Evolutionary conservation across 768 basidiomycete species (phyloP).

Genomic region (Tricholoma furcatifolium): DNA sequence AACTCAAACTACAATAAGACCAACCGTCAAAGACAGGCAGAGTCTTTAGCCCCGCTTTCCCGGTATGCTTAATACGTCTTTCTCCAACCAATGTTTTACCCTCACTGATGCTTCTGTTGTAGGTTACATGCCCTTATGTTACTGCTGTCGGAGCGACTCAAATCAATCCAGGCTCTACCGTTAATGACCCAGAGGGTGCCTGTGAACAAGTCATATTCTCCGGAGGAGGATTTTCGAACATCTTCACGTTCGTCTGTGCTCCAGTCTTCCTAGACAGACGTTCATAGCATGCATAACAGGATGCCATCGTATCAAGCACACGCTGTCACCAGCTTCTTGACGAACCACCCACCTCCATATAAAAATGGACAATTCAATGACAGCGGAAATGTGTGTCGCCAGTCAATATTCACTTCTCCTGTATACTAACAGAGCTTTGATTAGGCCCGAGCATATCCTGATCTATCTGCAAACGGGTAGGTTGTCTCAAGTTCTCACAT

Average conservation of each 20-base stretch:
- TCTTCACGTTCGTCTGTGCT: constrained; percentile 29
- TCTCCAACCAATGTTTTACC: neutral
- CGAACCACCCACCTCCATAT: constrained; percentile 38
- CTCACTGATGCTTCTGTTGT: neutral
- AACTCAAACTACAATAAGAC: constrained; percentile 13
- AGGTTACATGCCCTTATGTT: constrained; percentile 47
- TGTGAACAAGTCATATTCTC: constrained; percentile 47
- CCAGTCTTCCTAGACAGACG: neutral
- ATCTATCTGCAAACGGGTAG: constrained; percentile 48
- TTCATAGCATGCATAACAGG: constrained; percentile 17
- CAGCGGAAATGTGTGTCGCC: constrained; percentile 32
- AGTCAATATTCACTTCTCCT: neutral
- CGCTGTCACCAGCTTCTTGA: constrained; percentile 40
- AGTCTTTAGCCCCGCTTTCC: constrained; percentile 26
- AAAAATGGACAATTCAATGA: constrained; percentile 43
- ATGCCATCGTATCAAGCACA: constrained; percentile 45
- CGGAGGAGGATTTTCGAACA: constrained; percentile 51
- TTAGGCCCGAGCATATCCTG: constrained; percentile 49
- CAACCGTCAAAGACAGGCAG: constrained; percentile 21
- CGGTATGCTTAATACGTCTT: constrained; percentile 12
- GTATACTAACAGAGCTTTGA: neutral
- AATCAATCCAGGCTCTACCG: constrained; percentile 40
- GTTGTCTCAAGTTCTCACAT: neutral
- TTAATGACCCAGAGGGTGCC: constrained; percentile 43
- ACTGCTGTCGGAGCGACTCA: constrained; percentile 55